Base-by-base conservation (phyloP, 2,329 filamentous ascomycete genomes). In the Diaporthe ilicicola region DNA sequence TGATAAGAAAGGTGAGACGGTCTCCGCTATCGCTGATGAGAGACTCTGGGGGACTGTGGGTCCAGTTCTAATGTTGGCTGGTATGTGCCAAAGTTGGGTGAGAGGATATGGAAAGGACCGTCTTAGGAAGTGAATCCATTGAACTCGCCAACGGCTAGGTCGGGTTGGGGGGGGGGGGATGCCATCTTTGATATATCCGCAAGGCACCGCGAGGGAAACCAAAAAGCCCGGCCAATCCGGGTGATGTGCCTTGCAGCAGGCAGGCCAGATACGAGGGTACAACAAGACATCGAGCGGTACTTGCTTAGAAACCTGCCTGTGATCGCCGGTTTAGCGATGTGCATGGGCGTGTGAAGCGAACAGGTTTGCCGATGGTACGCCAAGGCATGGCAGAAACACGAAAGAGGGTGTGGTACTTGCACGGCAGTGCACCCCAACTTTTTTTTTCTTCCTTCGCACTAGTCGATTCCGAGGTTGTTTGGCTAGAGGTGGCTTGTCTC, bases 231-330 rank as follows among this genome's bases (percentile, higher is more conserved):
- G 61, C 72, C 70, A 73, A 73, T 73, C 70, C 70, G 67, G 67
- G 48, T 32, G 64, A 50, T 67, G 72, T 73, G 72, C 72, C 72
- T 73, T 73, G 72, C 72, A 72, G 55, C 59, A 64, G 19, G 70
- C 46, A 29, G 55, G 13, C 44, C 29, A 62, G 19, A 61, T 39
- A 51, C 54, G 46, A 64, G 54, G 53, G 32, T 62, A 51, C 55
- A 48, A 42, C 2, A 24, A 27, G 12, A 29, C 13, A 24, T 29
- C 9, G 37, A 32, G n/a, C 15, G 44, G 65, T 66, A 72, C 59
- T 48, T 56, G 13, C 24, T 44, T 62, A 71, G 39, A 67, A 61
- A 61, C 46, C 50, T 54, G 61, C 42, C 37, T 51, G 27, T 62
- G 70, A 61, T 70, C 65, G 61, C 51, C 54, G 24, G 15, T 50